Conservation (phyloP, 306 rosid genomes). For the Inga laurina region DNA sequence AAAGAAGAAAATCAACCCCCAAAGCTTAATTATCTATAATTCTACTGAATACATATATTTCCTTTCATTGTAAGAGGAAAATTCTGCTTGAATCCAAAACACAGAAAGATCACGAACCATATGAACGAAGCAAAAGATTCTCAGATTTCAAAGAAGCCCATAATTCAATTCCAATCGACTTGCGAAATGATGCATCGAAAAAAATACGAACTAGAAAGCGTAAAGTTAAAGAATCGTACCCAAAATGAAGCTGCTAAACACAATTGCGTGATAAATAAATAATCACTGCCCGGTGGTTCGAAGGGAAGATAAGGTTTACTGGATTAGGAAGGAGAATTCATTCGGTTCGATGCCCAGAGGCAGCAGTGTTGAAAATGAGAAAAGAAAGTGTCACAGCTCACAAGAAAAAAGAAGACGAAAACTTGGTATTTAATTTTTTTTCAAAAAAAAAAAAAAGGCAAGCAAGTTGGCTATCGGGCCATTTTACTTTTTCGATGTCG, state of each 20-base stretch:
- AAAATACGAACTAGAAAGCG: neutral
- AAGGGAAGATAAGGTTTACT: neutral
- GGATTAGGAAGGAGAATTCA: no score
- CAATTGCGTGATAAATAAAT: neutral
- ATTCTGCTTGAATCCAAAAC: neutral
- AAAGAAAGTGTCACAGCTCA: no score
- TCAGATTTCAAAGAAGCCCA: neutral
- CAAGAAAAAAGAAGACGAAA: no score
- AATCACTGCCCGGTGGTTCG: neutral
- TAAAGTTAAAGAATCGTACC: neutral
- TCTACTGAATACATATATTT: neutral
- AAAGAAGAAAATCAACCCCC: neutral
- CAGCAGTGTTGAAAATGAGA: neutral
- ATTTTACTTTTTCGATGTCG: neutral
- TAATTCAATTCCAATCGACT: neutral
- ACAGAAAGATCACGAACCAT: neutral
- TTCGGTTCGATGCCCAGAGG: neutral
- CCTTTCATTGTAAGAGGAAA: neutral
- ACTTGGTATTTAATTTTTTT: no score
- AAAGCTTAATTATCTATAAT: neutral
- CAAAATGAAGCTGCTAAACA: neutral
- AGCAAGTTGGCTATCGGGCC: neutral
- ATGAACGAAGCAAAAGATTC: constrained; percentile 1
- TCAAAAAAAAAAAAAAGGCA: neutral
- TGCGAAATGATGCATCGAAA: neutral